Base-by-base conservation (phyloP, 768 basidiomycete genomes). In the Tylopilus balloui region DNA sequence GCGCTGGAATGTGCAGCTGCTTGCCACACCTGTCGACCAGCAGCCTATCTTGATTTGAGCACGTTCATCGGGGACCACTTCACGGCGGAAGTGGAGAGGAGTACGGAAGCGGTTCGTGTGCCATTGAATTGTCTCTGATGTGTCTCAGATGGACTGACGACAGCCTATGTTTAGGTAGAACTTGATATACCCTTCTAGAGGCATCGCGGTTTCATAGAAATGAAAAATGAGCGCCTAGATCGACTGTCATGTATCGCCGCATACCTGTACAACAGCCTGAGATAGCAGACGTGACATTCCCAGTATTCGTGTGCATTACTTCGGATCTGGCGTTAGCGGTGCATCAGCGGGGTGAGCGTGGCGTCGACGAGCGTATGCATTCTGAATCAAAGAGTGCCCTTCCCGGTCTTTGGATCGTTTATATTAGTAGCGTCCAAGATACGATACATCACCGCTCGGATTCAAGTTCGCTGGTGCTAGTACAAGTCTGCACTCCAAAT, bases 51-150 rank as follows among this genome's bases (percentile, higher is more conserved):
- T 6, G 66, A 67, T 44, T 40, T 67, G n/a, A 69, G 63, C 52
- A 55, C 61, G 38, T 69, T 67, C 48, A 58, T 67, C 7, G 59
- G 51, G 19, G 66, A 67, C 2, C 61, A 67, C 41, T 67, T 67
- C 25, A 45, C 54, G 45, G 53, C 46, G 43, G 66, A 67, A 25
- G 56, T 67, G 28, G 63, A 67, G 21, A 67, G 52, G 57, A 42
- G 50, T 45, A 63, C 61, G 31, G 67, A 67, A 48, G 52, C 48
- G 27, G 66, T 67, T 19, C 28, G 61, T 59, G 47, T 48, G n/a
- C 9, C 45, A 11, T 34, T 37, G 25, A 11, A 20, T 40, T 51
- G 50, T 40, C 34, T 42, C 27, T 15, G 15, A 17, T 6, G n/a
- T 53, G 47, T 48, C 32, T 49, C 40, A 45, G 47, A 36, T 41